Percentiles rank a stretch among this genome's conserved stretches.
Conservation (phyloP, 2,329 filamentous ascomycete genomes). For the Calonectria ilicicola region DNA sequence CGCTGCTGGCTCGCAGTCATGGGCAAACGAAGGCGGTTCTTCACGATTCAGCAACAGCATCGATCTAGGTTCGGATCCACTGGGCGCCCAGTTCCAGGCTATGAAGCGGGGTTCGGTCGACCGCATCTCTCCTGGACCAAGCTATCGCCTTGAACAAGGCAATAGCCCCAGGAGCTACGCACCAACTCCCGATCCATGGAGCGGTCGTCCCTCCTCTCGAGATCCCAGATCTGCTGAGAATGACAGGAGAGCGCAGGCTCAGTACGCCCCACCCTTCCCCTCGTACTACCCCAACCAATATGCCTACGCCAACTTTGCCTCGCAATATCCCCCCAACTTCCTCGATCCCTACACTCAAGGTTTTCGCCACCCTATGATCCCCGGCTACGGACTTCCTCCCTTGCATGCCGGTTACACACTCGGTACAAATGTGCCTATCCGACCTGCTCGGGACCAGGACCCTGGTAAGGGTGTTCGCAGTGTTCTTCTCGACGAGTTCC, state of each 20-base stretch:
- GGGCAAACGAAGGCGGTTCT: constrained; percentile 50
- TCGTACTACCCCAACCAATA: constrained; percentile 49
- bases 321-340: constrained; percentile 51
- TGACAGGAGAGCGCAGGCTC: constrained; percentile 52
- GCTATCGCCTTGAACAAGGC: constrained; percentile 45
- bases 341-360: constrained; percentile 51
- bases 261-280: constrained; percentile 45
- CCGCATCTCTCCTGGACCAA: constrained; percentile 49
- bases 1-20: constrained; percentile 59
- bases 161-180: constrained; percentile 42
- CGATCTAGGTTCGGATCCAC: constrained; percentile 48
- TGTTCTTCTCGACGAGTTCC: constrained; percentile 82
- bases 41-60: constrained; percentile 44
- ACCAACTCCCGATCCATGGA: constrained; percentile 53
- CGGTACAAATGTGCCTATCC: constrained; percentile 42
- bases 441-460: constrained; percentile 67
- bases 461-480: constrained; percentile 74
- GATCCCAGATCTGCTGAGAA: constrained; percentile 51
- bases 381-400: constrained; percentile 49
- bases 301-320: constrained; percentile 42
- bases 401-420: constrained; percentile 46
- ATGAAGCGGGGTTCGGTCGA: constrained; percentile 55
- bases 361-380: constrained; percentile 51
- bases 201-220: constrained; percentile 48
- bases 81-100: constrained; percentile 40